Percentiles rank a stretch among this genome's conserved stretches.
phyloP scores from a whole-genome alignment of 352 stramenopile genomes.

The Phytophthora brassicae region DNA sequence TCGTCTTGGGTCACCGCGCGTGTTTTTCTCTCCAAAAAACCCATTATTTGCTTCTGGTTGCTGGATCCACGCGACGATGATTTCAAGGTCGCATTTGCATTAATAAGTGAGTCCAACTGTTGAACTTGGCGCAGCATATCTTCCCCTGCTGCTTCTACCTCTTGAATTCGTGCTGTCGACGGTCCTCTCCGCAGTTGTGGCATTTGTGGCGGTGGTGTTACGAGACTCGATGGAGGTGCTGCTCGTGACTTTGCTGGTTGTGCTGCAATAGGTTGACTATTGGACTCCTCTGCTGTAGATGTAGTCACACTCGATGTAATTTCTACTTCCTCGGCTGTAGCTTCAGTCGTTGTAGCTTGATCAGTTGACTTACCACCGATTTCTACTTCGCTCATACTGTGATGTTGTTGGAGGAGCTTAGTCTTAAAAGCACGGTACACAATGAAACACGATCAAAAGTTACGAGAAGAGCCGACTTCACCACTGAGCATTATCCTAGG shows the following conservation, averaged over 20 bases:
- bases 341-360: neutral
- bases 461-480: conserved; percentile 4
- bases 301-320: neutral
- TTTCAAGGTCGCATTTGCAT: conserved; percentile 32
- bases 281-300: neutral
- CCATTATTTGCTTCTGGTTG: conserved; percentile 24
- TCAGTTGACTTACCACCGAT: neutral
- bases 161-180: conserved; percentile 9
- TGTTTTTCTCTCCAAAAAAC: conserved; percentile 26
- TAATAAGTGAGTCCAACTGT: conserved; percentile 45
- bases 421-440: neutral
- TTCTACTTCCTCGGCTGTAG: neutral
- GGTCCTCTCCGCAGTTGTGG: conserved; percentile 11
- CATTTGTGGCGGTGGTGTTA: neutral
- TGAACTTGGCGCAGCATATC: conserved; percentile 43
- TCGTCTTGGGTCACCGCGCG: conserved; percentile 3
- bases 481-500: conserved; percentile 21
- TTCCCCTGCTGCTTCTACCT: conserved; percentile 19
- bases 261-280: neutral
- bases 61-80: conserved; percentile 8
- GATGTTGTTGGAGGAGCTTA: neutral
- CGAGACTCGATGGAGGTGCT: neutral
- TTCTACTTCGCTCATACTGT: conserved; percentile 5
- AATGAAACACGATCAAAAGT: conserved; percentile 14
- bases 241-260: neutral